phyloP scores from a whole-genome alignment of 2,329 filamentous ascomycete genomes.

The Stemphylium vesicarium region DNA sequence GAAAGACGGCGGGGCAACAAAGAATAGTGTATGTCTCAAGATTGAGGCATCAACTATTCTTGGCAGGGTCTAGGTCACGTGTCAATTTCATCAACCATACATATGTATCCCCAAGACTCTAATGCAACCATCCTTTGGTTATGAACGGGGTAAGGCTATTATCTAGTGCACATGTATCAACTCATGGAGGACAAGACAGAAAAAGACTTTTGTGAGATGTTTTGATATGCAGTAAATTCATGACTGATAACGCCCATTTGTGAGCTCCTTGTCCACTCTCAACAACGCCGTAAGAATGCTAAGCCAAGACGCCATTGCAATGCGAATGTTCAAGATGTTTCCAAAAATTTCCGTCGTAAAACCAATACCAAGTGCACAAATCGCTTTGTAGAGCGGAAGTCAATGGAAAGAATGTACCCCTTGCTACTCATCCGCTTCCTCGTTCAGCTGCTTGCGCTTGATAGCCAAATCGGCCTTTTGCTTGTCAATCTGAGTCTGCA shows the following conservation, averaged over 20 bases:
- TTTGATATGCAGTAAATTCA: neutral
- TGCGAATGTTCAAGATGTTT: neutral
- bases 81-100: neutral
- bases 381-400: neutral
- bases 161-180: neutral
- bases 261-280: neutral
- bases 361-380: neutral
- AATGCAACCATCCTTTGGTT: neutral
- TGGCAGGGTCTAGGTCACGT: conserved; percentile 15
- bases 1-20: conserved; percentile 17
- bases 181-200: neutral
- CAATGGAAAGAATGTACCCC: neutral
- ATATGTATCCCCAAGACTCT: neutral
- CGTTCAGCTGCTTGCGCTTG: conserved; percentile 57
- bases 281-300: conserved; percentile 11
- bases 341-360: neutral
- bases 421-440: conserved; percentile 31
- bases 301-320: conserved; percentile 5
- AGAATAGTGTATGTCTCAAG: neutral
- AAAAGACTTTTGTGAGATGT: neutral
- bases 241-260: neutral
- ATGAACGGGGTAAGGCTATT: neutral
- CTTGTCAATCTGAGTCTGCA: conserved; percentile 57
- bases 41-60: neutral
- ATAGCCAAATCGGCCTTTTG: conserved; percentile 58